phyloP scores from a whole-genome alignment of 345 rosid species.

The Erysimum cheiranthoides region DNA sequence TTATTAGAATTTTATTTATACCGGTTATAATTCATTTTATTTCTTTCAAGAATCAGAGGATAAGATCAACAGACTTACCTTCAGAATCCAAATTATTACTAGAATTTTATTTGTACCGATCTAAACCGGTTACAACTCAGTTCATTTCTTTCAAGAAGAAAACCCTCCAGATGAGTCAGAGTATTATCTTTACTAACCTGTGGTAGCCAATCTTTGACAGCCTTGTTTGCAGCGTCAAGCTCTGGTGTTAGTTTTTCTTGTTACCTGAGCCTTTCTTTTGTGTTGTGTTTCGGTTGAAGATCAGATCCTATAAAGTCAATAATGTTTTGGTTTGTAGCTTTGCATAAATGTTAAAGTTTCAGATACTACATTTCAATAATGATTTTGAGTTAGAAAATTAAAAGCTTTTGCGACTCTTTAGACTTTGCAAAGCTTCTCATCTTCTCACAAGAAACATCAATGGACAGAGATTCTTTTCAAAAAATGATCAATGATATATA shows the following conservation, averaged over 20 bases:
- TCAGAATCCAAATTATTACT: too few relatives aligned
- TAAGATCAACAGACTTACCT: too few relatives aligned
- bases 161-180: background rate
- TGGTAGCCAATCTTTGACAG: background rate
- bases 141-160: too few relatives aligned
- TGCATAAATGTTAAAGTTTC: too few relatives aligned
- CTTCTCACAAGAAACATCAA: slow-evolving; percentile 47
- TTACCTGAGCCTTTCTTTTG: too few relatives aligned
- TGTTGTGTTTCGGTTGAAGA: too few relatives aligned
- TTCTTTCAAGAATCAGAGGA: too few relatives aligned
- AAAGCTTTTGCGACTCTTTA: slow-evolving; percentile 11
- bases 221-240: background rate
- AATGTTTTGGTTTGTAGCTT: too few relatives aligned
- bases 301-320: too few relatives aligned
- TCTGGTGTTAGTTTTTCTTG: background rate
- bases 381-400: background rate
- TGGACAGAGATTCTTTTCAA: slow-evolving; percentile 45
- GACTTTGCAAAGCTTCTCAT: slow-evolving; percentile 69
- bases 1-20: too few relatives aligned
- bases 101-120: too few relatives aligned
- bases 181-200: background rate
- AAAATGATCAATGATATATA: background rate
- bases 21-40: too few relatives aligned
- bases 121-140: background rate
- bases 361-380: background rate